These are phyloP conservation scores for Ruellia speciosa DNA, from an alignment of 305 asterid species.

Conservation along the genomic window DNA sequence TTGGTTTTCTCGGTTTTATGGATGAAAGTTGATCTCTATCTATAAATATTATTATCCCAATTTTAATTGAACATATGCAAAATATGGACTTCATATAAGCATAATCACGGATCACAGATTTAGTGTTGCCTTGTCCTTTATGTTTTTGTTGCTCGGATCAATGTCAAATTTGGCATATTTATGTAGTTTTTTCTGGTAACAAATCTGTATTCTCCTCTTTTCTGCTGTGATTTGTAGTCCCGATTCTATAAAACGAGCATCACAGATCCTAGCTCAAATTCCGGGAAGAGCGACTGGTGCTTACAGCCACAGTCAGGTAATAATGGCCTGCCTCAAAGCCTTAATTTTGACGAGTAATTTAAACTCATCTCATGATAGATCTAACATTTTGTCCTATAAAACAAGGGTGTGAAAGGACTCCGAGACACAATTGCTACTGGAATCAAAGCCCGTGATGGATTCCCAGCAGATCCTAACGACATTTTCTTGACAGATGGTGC, in stretches of 20 bases:
- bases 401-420: conserved; percentile 75
- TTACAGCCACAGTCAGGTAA: conserved; percentile 96
- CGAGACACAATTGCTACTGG: conserved; percentile 71
- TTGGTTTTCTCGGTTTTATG: no score
- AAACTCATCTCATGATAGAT: no score
- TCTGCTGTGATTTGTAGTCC: conserved; percentile 45
- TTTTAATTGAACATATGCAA: no score
- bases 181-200: neutral
- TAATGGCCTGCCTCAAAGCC: conserved; percentile 7
- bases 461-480: conserved; percentile 59
- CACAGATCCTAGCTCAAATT: conserved; percentile 81
- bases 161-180: no score
- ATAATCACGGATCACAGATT: no score
- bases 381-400: conserved; percentile 7
- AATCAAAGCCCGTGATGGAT: conserved; percentile 68
- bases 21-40: no score
- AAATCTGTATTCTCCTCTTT: neutral
- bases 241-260: conserved; percentile 85
- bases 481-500: conserved; percentile 75
- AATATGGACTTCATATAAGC: no score
- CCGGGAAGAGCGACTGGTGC: conserved; percentile 99
- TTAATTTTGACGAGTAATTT: neutral
- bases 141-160: no score
- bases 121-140: no score
- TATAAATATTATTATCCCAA: no score